These are phyloP conservation scores for Malus hybrid DNA, from an alignment of 331 rosid genomes.

Conservation along the genomic window DNA sequence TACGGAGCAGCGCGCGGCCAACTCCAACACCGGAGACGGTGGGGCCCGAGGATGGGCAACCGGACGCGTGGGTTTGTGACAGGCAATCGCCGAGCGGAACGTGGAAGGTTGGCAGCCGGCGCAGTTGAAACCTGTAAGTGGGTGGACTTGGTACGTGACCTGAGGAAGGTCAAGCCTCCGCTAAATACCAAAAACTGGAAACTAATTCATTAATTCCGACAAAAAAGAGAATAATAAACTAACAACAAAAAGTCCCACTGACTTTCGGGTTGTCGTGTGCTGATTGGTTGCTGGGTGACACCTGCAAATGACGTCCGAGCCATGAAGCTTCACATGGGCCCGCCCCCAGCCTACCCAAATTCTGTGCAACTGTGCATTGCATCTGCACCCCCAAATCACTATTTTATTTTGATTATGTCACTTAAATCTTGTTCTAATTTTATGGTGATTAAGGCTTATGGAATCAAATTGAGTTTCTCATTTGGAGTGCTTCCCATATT, in stretches of 20 bases:
- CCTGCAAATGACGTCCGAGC: neutral
- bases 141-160: neutral
- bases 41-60: no score
- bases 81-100: neutral
- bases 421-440: no score
- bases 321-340: slow-evolving; percentile 1
- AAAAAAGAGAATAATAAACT: no score
- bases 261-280: neutral
- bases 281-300: neutral
- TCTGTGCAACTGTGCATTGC: neutral
- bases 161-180: neutral
- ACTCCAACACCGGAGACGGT: neutral
- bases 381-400: no score
- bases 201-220: neutral
- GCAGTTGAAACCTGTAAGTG: neutral
- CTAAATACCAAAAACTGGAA: neutral
- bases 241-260: no score
- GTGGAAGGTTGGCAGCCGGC: neutral
- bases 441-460: no score
- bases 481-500: no score
- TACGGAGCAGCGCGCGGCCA: neutral
- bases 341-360: neutral
- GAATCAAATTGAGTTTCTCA: no score
- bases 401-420: no score
- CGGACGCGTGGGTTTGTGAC: neutral